Conservation (phyloP, 345 rosid species). For the Clausena lansium region DNA sequence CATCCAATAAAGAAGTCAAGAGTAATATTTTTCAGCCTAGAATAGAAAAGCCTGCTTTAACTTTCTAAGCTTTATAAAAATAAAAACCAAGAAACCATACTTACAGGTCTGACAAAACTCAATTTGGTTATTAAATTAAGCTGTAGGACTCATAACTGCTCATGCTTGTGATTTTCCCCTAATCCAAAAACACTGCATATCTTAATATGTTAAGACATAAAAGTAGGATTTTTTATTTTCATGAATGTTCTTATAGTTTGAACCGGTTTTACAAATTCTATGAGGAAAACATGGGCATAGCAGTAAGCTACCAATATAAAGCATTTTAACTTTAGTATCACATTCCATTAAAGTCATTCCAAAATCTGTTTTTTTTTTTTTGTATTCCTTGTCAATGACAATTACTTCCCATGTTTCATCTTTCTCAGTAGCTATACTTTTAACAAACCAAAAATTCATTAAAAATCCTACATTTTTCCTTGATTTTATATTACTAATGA, state of each 20-base stretch:
- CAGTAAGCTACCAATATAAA: not conserved
- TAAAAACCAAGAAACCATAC: not conserved
- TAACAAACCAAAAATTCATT: not conserved
- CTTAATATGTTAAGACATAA: not conserved
- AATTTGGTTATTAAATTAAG: not conserved
- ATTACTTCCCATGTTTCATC: not conserved
- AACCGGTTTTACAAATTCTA: not conserved
- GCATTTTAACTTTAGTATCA: not conserved
- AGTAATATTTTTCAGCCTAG: not conserved
- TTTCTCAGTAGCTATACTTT: not conserved
- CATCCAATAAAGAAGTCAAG: too few species aligned
- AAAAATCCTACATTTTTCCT: not conserved
- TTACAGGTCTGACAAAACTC: not conserved
- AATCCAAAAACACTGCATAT: not conserved
- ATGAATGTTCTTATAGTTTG: not conserved
- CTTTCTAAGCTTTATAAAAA: not conserved
- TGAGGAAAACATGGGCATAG: not conserved
- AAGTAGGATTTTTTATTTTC: not conserved
- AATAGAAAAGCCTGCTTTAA: conserved; percentile 5
- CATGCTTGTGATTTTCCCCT: not conserved
- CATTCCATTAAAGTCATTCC: not conserved
- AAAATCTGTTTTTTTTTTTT: not conserved
- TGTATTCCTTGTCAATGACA: not conserved
- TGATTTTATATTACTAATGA: not conserved
- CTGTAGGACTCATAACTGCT: not conserved